These are phyloP conservation scores for Lactifluus pinguis DNA, from an alignment of 768 basidiomycete species.

Conservation along the genomic window DNA sequence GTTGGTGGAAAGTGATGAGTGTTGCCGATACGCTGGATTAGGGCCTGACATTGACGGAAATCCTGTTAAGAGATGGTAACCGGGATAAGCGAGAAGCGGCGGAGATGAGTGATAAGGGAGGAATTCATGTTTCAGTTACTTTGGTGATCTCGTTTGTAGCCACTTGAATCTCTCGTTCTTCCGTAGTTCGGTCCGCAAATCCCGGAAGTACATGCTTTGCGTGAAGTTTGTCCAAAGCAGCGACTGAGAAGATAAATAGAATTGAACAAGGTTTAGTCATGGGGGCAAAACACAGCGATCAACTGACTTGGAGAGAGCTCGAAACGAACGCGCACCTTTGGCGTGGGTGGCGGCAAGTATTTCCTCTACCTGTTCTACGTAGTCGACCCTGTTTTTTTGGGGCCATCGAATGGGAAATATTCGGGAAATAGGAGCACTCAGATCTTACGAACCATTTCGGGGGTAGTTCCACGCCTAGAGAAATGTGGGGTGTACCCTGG, in stretches of 20 bases:
- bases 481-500: slow-evolving; percentile 38
- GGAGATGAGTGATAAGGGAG: slow-evolving; percentile 6
- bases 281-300: slow-evolving; percentile 12
- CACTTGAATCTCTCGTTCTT: slow-evolving; percentile 89
- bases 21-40: slow-evolving; percentile 70
- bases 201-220: slow-evolving; percentile 94
- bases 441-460: slow-evolving; percentile 65
- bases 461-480: slow-evolving; percentile 56
- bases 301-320: slow-evolving; percentile 9
- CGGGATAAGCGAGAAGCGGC: slow-evolving; percentile 1
- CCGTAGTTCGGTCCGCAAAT: slow-evolving; percentile 87
- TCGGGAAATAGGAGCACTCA: slow-evolving; percentile 10
- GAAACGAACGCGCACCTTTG: slow-evolving; percentile 57
- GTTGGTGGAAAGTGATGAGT: slow-evolving; percentile 52
- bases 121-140: slow-evolving; percentile 34
- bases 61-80: slow-evolving; percentile 24
- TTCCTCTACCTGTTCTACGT: slow-evolving; percentile 81
- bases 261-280: slow-evolving; percentile 18
- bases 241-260: slow-evolving; percentile 50
- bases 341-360: slow-evolving; percentile 56
- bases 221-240: slow-evolving; percentile 87
- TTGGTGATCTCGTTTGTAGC: slow-evolving; percentile 83
- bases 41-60: slow-evolving; percentile 34
- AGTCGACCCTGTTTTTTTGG: slow-evolving; percentile 64
- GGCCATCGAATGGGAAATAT: slow-evolving; percentile 18